Percentiles rank a stretch among this genome's conserved stretches.
Evolutionary conservation across 345 rosid genomes (phyloP).

Genomic region (Dipteronia sinensis): DNA sequence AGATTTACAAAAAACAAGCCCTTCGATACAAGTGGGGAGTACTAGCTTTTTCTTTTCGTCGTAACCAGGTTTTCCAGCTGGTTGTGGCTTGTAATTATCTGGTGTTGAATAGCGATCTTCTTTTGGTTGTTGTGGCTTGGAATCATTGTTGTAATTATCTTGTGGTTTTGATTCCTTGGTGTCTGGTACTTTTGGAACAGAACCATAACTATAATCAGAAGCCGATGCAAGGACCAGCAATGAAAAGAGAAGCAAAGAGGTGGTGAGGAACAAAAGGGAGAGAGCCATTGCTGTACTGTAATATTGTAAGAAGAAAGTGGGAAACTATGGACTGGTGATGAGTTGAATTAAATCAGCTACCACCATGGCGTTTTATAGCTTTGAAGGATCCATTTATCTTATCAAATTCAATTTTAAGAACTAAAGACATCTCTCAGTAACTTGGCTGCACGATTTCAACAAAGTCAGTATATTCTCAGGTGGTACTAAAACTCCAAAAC

Average conservation of each 20-base stretch:
- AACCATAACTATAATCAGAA: conserved; percentile 3
- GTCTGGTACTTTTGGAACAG: background rate
- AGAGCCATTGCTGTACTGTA: background rate
- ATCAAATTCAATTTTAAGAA: background rate
- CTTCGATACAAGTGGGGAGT: conserved; percentile 33
- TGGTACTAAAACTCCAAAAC: background rate
- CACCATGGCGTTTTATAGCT: no score
- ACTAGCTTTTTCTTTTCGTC: conserved; percentile 15
- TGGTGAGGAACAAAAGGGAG: background rate
- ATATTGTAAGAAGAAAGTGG: background rate
- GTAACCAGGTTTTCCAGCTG: background rate
- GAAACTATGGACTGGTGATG: no score
- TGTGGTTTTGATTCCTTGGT: background rate
- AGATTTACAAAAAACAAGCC: conserved; percentile 38
- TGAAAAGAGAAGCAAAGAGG: conserved; percentile 11
- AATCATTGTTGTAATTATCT: no score
- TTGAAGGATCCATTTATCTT: no score
- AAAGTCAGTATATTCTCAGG: background rate
- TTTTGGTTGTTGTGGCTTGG: background rate
- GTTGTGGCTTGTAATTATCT: background rate
- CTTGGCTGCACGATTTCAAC: conserved; percentile 1
- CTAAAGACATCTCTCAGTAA: background rate
- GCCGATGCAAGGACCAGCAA: conserved; percentile 19
- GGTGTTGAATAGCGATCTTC: no score
- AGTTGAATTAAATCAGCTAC: no score